These are phyloP conservation scores for Erodium moschatum DNA, from an alignment of 441 rosid genomes.

Conservation along the genomic window DNA sequence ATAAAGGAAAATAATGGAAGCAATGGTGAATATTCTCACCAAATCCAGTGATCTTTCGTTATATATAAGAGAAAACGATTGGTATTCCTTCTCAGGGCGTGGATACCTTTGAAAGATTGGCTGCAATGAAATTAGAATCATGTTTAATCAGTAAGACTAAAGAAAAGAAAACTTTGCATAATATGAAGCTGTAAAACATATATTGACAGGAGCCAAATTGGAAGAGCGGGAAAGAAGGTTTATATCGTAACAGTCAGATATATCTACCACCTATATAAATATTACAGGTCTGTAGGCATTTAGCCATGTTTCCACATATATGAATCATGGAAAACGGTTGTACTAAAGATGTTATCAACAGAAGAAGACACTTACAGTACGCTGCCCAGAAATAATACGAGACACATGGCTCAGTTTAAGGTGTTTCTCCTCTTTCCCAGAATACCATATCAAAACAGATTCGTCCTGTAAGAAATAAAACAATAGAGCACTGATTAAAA, in stretches of 20 bases:
- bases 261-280: not conserved
- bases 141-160: conserved; percentile 20
- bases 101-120: conserved; percentile 96
- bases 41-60: conserved; percentile 79
- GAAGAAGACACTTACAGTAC: conserved; percentile 64
- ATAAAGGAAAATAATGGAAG: conserved; percentile 7
- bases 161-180: not conserved
- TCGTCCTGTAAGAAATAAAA: conserved; percentile 62
- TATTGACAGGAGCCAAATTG: not conserved
- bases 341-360: conserved; percentile 3
- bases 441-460: conserved; percentile 89
- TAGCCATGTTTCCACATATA: not conserved
- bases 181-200: not conserved
- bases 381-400: conserved; percentile 88
- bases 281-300: not conserved
- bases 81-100: conserved; percentile 93
- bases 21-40: conserved; percentile 37
- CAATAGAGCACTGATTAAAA: conserved; percentile 13
- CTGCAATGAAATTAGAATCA: conserved; percentile 34
- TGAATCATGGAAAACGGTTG: not conserved
- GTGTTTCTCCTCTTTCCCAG: conserved; percentile 90
- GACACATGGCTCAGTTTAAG: conserved; percentile 82
- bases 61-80: conserved; percentile 86
- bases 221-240: not conserved
- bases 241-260: not conserved